Evolutionary conservation across 441 rosid species (phyloP).

Genomic region (Pelargonium myrrhifolium): DNA sequence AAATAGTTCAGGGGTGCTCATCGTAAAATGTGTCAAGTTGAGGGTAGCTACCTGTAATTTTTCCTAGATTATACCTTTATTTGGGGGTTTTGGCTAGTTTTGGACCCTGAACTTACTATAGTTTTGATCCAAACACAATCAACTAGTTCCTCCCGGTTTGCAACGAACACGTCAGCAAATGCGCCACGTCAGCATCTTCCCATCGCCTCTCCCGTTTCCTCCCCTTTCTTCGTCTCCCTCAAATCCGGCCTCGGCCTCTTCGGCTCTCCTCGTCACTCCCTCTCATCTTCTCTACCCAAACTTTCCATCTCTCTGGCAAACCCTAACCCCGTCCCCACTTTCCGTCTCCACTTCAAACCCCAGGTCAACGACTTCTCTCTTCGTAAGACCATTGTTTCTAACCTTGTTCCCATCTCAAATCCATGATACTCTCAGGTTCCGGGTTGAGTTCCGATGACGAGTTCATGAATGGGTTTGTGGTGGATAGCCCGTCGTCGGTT

Average conservation of each 20-base stretch:
- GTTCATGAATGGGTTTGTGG: conserved; percentile 21
- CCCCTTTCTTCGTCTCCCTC: conserved; percentile 39
- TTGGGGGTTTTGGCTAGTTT: too few species aligned
- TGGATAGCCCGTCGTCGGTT: conserved; percentile 24
- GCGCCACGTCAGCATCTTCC: too few species aligned
- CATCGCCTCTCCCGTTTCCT: conserved; percentile 16
- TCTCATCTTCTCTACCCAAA: conserved; percentile 39
- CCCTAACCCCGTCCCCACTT: conserved; percentile 30
- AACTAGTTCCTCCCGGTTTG: too few species aligned
- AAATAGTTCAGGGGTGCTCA: too few species aligned
- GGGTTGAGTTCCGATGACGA: too few species aligned
- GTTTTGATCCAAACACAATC: too few species aligned
- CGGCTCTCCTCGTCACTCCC: conserved; percentile 50
- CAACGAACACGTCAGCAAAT: too few species aligned
- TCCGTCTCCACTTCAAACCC: conserved; percentile 56
- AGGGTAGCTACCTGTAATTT: too few species aligned
- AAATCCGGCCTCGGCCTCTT: conserved; percentile 54
- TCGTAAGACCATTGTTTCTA: conserved; percentile 27
- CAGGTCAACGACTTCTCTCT: conserved; percentile 45
- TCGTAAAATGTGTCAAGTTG: too few species aligned
- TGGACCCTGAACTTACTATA: too few species aligned
- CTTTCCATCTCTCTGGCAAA: conserved; percentile 30
- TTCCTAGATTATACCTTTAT: too few species aligned
- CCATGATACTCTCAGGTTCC: too few species aligned
- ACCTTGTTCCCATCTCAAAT: conserved; percentile 24